A percentile compares a stretch with the other conserved stretches of the same genome.
Conservation (phyloP, 495 filamentous ascomycete species). For the Penicillium verhagenii region DNA sequence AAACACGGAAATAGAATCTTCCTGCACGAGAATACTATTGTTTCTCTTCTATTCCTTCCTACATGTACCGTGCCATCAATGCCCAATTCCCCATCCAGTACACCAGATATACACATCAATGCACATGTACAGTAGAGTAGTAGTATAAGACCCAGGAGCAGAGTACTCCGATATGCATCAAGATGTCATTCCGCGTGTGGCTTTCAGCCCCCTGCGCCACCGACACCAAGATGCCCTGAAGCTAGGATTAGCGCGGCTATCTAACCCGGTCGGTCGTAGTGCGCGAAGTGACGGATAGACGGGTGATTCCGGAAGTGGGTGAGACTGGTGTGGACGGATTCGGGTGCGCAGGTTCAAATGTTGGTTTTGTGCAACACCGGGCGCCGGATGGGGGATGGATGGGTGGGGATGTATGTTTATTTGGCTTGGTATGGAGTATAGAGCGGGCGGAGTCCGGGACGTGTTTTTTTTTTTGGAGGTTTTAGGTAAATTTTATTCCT, state of each 20-base stretch:
- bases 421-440: not conserved
- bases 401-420: not conserved
- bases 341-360: too few species aligned
- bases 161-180: not conserved
- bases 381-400: not conserved
- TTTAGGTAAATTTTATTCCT: too few species aligned
- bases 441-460: too few species aligned
- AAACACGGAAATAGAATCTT: too few species aligned
- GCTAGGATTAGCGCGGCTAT: not conserved
- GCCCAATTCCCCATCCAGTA: too few species aligned
- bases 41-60: too few species aligned
- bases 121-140: not conserved
- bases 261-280: not conserved
- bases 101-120: too few species aligned
- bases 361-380: not conserved
- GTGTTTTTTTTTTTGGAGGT: not conserved
- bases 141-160: not conserved
- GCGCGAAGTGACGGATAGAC: not conserved
- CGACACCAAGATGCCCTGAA: not conserved
- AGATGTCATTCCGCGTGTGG: not conserved
- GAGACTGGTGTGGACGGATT: not conserved
- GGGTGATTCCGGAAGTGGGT: not conserved
- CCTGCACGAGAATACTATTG: too few species aligned
- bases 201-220: not conserved
- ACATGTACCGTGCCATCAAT: too few species aligned